Evolutionary conservation across 1,139 yeast species (phyloP).

Genomic region (Pneumocystis jirovecii): DNA sequence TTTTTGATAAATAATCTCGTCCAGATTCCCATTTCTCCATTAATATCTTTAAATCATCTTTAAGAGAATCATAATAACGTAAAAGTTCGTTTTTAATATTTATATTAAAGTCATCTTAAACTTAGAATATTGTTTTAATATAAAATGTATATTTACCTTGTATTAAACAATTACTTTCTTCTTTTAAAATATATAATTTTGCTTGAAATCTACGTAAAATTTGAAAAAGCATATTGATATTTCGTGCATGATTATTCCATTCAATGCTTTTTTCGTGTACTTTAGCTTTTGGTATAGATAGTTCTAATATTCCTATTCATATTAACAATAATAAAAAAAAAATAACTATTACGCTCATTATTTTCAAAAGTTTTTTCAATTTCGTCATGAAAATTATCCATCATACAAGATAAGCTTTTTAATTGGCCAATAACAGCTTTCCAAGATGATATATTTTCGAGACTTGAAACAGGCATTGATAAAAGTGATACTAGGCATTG

Average conservation of each 20-base stretch:
- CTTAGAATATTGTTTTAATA: neutral
- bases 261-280: conserved; percentile 11
- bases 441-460: conserved; percentile 23
- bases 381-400: conserved; percentile 19
- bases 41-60: conserved; percentile 21
- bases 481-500: conserved; percentile 28
- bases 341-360: conserved; percentile 5
- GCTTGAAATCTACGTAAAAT: conserved; percentile 26
- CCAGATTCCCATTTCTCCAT: conserved; percentile 23
- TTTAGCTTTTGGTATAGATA: neutral
- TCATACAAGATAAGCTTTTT: conserved; percentile 19
- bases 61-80: conserved; percentile 21
- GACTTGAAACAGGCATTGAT: conserved; percentile 27
- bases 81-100: conserved; percentile 7
- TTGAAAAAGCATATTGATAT: conserved; percentile 17
- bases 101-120: conserved; percentile 4
- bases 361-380: conserved; percentile 18
- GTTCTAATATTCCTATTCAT: neutral
- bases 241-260: conserved; percentile 16
- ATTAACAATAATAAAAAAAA: neutral
- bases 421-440: conserved; percentile 21
- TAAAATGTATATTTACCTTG: conserved; percentile 13
- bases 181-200: conserved; percentile 23
- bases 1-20: conserved; percentile 6
- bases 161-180: conserved; percentile 15